A percentile compares a stretch with the other conserved stretches of the same genome.
These are phyloP conservation scores for Dittrichia graveolens DNA, from an alignment of 129 eudicot species.

Conservation along the genomic window DNA sequence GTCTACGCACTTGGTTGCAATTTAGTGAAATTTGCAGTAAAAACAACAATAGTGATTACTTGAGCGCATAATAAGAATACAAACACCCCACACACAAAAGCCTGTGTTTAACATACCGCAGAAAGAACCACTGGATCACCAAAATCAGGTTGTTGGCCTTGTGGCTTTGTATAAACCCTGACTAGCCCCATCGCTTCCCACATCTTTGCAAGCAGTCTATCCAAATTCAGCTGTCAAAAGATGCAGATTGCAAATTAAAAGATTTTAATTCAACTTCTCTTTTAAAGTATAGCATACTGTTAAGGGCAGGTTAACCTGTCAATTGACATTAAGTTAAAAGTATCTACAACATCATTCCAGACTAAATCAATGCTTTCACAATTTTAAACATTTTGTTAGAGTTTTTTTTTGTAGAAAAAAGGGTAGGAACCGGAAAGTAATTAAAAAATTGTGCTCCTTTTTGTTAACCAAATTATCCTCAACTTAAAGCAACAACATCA, in stretches of 20 bases:
- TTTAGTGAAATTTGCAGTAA: not conserved
- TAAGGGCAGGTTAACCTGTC: not conserved
- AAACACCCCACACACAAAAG: not conserved
- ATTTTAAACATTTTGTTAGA: too few relatives aligned
- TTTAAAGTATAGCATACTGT: not conserved
- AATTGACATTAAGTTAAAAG: slow-evolving; percentile 3
- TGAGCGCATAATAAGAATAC: not conserved
- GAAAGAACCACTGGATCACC: slow-evolving; percentile 96
- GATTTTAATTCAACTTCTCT: not conserved
- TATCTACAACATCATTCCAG: not conserved
- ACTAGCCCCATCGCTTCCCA: slow-evolving; percentile 99
- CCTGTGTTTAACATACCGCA: slow-evolving; percentile 56
- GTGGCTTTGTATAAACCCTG: slow-evolving; percentile 94
- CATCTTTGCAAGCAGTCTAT: slow-evolving; percentile 95
- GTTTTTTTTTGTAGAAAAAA: too few relatives aligned
- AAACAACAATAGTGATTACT: not conserved
- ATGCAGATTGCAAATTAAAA: slow-evolving; percentile 14
- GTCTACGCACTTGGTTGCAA: not conserved
- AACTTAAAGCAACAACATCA: too few relatives aligned
- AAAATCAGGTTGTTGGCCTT: slow-evolving; percentile 98
- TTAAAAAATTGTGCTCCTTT: too few relatives aligned
- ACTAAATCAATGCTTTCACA: too few relatives aligned
- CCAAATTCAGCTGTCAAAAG: slow-evolving; percentile 82
- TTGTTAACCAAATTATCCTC: too few relatives aligned
- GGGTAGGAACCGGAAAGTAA: too few relatives aligned